Evolutionary conservation across 2,329 filamentous ascomycete species (phyloP), one percentile per base, ranked within the genome.

Genomic region (Periconia sp.): DNA sequence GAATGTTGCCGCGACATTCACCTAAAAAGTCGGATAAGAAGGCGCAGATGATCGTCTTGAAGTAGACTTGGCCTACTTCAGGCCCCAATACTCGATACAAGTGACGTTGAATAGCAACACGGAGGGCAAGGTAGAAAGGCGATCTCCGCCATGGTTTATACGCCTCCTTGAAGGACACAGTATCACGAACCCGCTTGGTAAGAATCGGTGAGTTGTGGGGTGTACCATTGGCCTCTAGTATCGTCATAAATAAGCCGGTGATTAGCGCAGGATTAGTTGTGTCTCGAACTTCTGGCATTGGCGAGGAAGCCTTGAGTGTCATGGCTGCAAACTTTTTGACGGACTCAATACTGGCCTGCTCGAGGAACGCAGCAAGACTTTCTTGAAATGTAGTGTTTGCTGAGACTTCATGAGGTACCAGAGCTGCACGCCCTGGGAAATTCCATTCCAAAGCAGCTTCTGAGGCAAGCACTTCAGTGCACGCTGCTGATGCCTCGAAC

Each of bases 111-210:
- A 81, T 54, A 0, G 75, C 72, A 2, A 88, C 82, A 0, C 84
- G 79, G 4, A 88, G 61, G 0, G 83, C 68, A 0, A 89, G 75
- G 79, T 84, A 89, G 36, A 80, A 75, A 0, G 85, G 76, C 2
- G 77, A 78, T 25, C 86, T 71, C 13, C 85, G 73, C 85, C 85
- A 89, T 0, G 84, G 84, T 0, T 72, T 58, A 1, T 74, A 63
- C 0, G 74, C 70, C 1, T 75, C 58, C 1, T 66, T 57, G 59
- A 81, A 77, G 10, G 73, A 74, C 0, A 86, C 77, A n/a, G 86
- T 83, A 36, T 88, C 86, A 0, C 81, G 74, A 0, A 87, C 75
- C 2, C 78, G 72, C 57, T 89, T 89, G 0, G 70, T 69, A 1
- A 86, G 57, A 0, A 71, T 17, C 0, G 66, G 50, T 0, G 76